Evolutionary conservation across 108 stramenopile species (phyloP), one percentile per base, ranked within the genome.

Genomic region (Fragilaria radians): DNA sequence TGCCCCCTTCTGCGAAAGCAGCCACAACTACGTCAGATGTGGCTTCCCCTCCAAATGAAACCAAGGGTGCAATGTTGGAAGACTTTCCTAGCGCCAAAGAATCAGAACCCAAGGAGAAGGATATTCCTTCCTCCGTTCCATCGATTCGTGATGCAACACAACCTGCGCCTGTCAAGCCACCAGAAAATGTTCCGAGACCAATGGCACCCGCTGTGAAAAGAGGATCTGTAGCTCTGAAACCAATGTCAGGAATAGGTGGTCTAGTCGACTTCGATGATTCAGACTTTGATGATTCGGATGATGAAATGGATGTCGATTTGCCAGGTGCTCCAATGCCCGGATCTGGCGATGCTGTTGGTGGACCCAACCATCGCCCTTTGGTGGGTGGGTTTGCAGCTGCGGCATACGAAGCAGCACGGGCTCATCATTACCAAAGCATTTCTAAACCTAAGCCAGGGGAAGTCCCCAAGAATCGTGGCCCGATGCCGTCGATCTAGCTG

Each of bases 311-410:
- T 21, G 63, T 70, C 46, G 55, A 18, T 57, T 57, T 56, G 52
- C 63, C 62, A 4, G 58, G 64, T 17, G 31, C 23, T 4, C 54
- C 68, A 25, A 46, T 59, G 17, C 63, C 71, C 28, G 68, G 63
- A 32, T 53, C 57, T 14, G 73, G 73, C 27, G 24, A 56, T 14
- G 31, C 58, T 32, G 61, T 63, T 11, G 80, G 80, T 5, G 63
- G 72, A 28, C 73, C 72, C 21, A 71, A 79, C 31, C 71, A 79
- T 58, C 79, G 88, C 49, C 88, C 88, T 1, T 53, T 81, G 52
- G 88, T 89, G n/a, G 88, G 88, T 32, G 88, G 88, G 5, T 86
- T 86, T 57, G 88, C 88, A 19, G 88, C 84, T 54, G 82, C 88
- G 29, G 88, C 88, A 9, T 89, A 86, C 57, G 88, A 89, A 59